Percentiles rank a stretch among this genome's conserved stretches.
Conservation (phyloP, 192 early-diverging fungal genomes). For the Glomus cerebriforme region DNA sequence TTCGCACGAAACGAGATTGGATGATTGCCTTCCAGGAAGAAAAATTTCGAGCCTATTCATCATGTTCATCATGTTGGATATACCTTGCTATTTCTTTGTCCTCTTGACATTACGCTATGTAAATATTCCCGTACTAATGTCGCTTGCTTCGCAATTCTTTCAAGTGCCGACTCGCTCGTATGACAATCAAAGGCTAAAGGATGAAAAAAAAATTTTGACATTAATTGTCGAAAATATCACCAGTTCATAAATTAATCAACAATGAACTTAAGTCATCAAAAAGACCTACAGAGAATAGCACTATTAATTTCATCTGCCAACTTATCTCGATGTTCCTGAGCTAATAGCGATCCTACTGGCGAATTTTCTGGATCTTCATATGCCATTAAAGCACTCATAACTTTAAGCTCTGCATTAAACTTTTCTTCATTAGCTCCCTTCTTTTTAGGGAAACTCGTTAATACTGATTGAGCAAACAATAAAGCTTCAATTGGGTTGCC, state of each 20-base stretch:
- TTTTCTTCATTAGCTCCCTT: constrained; percentile 40
- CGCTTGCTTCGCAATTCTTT: constrained; percentile 59
- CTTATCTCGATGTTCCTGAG: constrained; percentile 56
- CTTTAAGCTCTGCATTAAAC: constrained; percentile 46
- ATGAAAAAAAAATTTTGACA: neutral
- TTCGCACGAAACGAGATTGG: constrained; percentile 8
- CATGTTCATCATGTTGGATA: neutral
- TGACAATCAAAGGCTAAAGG: constrained; percentile 47
- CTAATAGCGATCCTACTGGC: constrained; percentile 52
- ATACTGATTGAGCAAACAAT: constrained; percentile 59
- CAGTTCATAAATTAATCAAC: constrained; percentile 2
- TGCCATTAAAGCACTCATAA: constrained; percentile 61
- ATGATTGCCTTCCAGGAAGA: constrained; percentile 4
- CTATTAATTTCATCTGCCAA: constrained; percentile 64
- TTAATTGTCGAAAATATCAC: neutral
- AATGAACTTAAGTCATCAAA: neutral
- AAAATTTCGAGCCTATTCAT: neutral
- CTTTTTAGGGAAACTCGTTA: constrained; percentile 44
- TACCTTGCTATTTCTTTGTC: neutral
- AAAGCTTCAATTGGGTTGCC: constrained; percentile 55
- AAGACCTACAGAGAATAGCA: constrained; percentile 59
- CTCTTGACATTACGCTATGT: constrained; percentile 42
- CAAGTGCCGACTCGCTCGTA: constrained; percentile 48
- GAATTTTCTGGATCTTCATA: constrained; percentile 61
- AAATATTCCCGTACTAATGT: constrained; percentile 58